Evolutionary conservation across 2,329 filamentous ascomycete genomes (phyloP).

Genomic region (Cordyceps cicadae): DNA sequence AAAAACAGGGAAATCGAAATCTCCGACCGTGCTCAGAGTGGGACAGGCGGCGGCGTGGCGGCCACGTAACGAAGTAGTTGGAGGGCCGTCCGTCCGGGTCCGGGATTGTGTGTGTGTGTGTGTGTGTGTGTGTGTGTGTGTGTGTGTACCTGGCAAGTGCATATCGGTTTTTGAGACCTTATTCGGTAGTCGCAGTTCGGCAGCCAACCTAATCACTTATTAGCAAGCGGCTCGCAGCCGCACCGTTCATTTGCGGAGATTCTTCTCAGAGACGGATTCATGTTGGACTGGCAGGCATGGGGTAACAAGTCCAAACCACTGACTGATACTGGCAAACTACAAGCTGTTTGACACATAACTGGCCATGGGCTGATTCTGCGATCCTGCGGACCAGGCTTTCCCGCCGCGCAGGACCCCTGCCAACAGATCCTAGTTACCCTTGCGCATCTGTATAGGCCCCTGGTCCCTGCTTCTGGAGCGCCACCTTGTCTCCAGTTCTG

Average conservation of each 20-base stretch:
- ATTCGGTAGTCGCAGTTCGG: background rate
- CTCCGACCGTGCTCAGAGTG: slow-evolving; percentile 9
- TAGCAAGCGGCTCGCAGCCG: background rate
- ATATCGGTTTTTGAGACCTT: background rate
- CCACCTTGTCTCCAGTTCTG: background rate
- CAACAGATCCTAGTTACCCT: background rate
- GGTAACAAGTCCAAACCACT: background rate
- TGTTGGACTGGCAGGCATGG: background rate
- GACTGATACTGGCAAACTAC: background rate
- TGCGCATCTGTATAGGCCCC: slow-evolving; percentile 3
- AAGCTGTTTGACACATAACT: background rate
- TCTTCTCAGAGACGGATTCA: background rate
- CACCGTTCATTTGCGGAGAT: background rate
- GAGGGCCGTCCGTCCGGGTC: background rate
- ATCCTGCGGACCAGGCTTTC: background rate
- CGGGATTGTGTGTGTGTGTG: background rate
- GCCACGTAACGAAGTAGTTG: background rate
- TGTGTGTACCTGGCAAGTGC: background rate
- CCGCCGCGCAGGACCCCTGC: background rate
- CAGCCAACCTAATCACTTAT: background rate
- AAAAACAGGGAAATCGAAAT: slow-evolving; percentile 6
- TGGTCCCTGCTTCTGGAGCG: background rate
- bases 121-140: background rate
- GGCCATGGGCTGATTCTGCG: slow-evolving; percentile 6
- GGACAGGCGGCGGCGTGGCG: slow-evolving; percentile 4